Evolutionary conservation across 495 filamentous ascomycete genomes (phyloP).

Genomic region (Neurospora sp.): DNA sequence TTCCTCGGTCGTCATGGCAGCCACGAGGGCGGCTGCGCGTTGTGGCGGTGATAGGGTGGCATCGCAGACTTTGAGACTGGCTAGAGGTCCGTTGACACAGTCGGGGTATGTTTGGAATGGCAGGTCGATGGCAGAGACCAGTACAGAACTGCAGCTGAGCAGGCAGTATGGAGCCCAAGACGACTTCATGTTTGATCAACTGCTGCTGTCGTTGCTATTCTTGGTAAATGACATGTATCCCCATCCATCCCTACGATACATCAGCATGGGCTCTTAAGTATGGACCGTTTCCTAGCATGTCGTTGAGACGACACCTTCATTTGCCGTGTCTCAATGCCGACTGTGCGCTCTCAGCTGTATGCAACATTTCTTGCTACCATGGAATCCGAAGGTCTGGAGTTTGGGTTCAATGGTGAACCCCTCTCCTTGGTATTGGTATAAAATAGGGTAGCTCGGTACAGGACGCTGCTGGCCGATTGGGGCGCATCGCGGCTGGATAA

Average conservation of each 20-base stretch:
- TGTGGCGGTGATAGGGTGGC: slow-evolving; percentile 33
- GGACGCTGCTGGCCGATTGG: not conserved
- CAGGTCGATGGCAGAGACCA: not conserved
- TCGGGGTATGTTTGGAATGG: slow-evolving; percentile 22
- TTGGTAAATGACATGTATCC: not conserved
- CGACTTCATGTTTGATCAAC: not conserved
- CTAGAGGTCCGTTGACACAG: slow-evolving; percentile 24
- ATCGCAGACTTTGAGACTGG: slow-evolving; percentile 38
- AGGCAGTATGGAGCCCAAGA: not conserved
- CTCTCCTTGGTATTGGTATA: not conserved
- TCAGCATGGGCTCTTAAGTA: not conserved
- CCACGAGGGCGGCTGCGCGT: slow-evolving; percentile 31
- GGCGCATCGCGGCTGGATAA: not conserved
- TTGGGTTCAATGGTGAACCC: not conserved
- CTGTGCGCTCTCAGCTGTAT: not conserved
- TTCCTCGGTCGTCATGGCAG: slow-evolving; percentile 31
- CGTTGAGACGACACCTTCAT: not conserved
- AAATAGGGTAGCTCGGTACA: not conserved
- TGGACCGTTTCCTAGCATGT: not conserved
- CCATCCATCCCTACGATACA: not conserved
- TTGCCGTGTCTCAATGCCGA: not conserved
- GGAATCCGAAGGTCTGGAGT: not conserved
- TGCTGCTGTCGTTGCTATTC: not conserved
- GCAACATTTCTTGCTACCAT: not conserved
- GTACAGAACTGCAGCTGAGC: not conserved